Base-by-base conservation (phyloP, 2,329 filamentous ascomycete genomes). In the Fusarium keratoplasticum region DNA sequence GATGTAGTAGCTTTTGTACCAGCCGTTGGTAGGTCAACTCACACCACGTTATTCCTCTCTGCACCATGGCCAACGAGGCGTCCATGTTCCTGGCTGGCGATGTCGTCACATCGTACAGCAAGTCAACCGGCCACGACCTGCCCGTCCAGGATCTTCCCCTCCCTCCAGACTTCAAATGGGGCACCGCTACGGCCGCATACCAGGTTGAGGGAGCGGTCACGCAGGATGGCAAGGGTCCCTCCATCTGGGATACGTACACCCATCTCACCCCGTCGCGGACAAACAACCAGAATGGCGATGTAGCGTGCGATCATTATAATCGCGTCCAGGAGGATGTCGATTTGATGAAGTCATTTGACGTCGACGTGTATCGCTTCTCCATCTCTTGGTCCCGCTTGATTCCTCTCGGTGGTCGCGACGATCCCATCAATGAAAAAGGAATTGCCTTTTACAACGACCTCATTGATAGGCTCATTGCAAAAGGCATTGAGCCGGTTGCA, bases 341-440 rank as follows among this genome's bases (percentile, higher is more conserved):
- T 4, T 82, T 92, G 16, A 81, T 92, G 74, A 88, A 88, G 75
- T 80, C 85, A 55, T 86, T 86, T 40, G 87, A 88, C 59, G 87
- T 88, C 10, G 85, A 87, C 74, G 87, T 87, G 3, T 92, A 91
- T 77, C 87, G 89, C 33, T 91, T 92, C 78, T 91, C 89, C 18
- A 82, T 92, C 38, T 88, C 89, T 9, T 92, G 90, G 90, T 87
- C 89, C 11, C 88, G 90, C 35, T 86, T 92, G 61, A 90, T 92
- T 65, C 90, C 90, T 0, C 84, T 90, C 84, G 55, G 55, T 9
- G 55, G 55, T 9, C 55, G 35, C 2, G 18, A 29, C 2, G 55
- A 58, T 27, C 55, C 55, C 33, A 58, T 58, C 55, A 58, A 58
- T 40, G 55, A 58, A n/a, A 58, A 58, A 10, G 55, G 55, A 1